Evolutionary conservation across 805 yeast genomes (phyloP), one percentile per base, ranked within the genome.

Genomic region (Zygosaccharomyces bailii): DNA sequence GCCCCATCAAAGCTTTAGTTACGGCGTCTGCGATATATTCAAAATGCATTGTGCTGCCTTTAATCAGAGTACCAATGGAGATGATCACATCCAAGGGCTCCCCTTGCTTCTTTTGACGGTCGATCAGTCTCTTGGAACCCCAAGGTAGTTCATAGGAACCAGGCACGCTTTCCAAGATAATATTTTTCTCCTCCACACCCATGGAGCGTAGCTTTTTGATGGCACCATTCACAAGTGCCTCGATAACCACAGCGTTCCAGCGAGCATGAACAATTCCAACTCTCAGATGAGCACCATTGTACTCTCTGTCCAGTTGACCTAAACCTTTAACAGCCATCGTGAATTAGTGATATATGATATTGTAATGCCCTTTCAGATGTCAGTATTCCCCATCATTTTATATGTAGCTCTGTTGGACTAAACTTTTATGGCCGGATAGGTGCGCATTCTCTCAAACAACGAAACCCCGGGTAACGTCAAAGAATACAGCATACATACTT

Each of bases 21-120:
- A 84, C 87, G 2, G 96, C 70, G 48, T 93, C 98, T 63, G 96
- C 85, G 57, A 93, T 93, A 71, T 91, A 93, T 69, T 93, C 99
- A 63, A 93, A 93, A 70, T 93, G 99, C 96, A 89, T 89, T 29
- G 98, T 93, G 30, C 90, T 81, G 43, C 99, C 99, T 71, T 93
- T 93, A 69, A 93, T 91, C 59, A 93, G 74, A 30, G 86, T 90
- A 45, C 99, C 99, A 56, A 93, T 88, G 43, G 98, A 90, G 46
- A 93, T 86, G 30, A 91, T 78, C 4, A 91, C 96, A 65, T 93
- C 96, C 45, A 84, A 69, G 19, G 78, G 75, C 42, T 69, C 60
- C 39, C 73, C 75, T 43, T 65, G 53, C 29, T 57, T 57, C 18
- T 66, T 61, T 46, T 75, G 70, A 49, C 71, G 73, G 14, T 73